Evolutionary conservation across 73 alveolate species (phyloP), one percentile per base, ranked within the genome.

Genomic region (Halteria grandinella): DNA sequence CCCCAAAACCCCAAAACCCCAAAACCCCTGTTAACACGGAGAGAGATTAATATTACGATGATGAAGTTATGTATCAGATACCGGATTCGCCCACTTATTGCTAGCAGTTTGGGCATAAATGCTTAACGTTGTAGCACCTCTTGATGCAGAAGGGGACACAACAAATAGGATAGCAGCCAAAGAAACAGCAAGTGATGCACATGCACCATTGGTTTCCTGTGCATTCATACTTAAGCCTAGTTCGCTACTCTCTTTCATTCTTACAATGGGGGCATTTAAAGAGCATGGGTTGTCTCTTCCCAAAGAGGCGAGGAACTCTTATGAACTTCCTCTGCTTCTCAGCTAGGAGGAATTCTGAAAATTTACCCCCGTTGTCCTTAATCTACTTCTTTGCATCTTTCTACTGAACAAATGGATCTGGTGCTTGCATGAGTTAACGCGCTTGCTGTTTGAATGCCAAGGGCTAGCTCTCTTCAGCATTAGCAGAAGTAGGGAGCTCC

Each of bases 101-200:
- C 17, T n/a, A 18, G 23, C 80, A 66, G 23, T 41, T 11, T 11
- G 80, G 80, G 52, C 80, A 66, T 21, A 66, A 10, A 32, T 66
- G 80, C 34, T 66, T 66, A 28, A 66, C 55, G 29, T 66, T 66
- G 47, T 66, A 66, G 66, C 80, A 66, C 32, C 66, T 41, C 47
- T 66, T 66, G 15, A 66, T 66, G 55, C 80, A 66, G 32, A 66
- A 66, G n/a, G 80, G 80, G 14, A 66, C 80, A 45, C 80, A 66
- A 43, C 80, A 66, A 5, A 66, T 34, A 14, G 80, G 80, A 32
- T 66, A 66, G 43, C 64, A 66, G n/a, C 62, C 80, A 25, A 66
- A 66, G 29, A 66, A 66, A 52, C 80, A 66, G 47, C 43, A 45
- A 6, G 47, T 57, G 15, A 66, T 66, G 51, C 80, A 66, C 5